These are phyloP conservation scores for Lecanicillium sp. DNA, from an alignment of 2,329 filamentous ascomycete species.

Conservation along the genomic window DNA sequence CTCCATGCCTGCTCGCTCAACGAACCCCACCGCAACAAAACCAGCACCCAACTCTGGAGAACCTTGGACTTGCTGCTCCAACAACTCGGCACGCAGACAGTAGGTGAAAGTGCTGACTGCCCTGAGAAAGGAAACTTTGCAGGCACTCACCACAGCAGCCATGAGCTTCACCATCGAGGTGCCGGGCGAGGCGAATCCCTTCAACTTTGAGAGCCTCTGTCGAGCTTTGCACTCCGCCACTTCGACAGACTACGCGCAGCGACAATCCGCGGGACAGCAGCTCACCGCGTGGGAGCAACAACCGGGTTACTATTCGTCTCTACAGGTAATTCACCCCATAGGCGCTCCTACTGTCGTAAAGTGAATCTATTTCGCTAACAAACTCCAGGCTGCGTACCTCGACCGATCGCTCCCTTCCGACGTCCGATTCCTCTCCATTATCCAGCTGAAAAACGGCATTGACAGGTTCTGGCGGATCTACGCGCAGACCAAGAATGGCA, in stretches of 20 bases:
- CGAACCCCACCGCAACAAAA: constrained; percentile 3
- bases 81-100: too few relatives aligned
- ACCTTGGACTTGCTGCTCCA: too few relatives aligned
- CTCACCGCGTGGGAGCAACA: constrained; percentile 64
- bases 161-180: constrained; percentile 74
- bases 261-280: constrained; percentile 63
- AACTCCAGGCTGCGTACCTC: constrained; percentile 65
- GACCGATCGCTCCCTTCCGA: constrained; percentile 69
- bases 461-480: constrained; percentile 84
- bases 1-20: constrained; percentile 14
- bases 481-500: constrained; percentile 50
- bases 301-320: constrained; percentile 55
- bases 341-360: too few relatives aligned
- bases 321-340: constrained; percentile 50
- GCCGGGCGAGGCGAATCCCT: constrained; percentile 70
- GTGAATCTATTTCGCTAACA: too few relatives aligned
- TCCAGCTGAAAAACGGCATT: constrained; percentile 94
- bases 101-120: background rate
- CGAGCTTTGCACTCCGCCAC: constrained; percentile 56
- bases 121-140: background rate
- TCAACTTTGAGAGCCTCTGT: constrained; percentile 56
- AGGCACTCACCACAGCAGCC: constrained; percentile 10
- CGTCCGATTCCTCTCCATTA: constrained; percentile 81
- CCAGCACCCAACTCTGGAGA: background rate
- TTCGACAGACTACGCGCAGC: constrained; percentile 53